A percentile compares a stretch with the other conserved stretches of the same genome.
Evolutionary conservation across 345 rosid species (phyloP).

Genomic region (Pistacia atlantica): DNA sequence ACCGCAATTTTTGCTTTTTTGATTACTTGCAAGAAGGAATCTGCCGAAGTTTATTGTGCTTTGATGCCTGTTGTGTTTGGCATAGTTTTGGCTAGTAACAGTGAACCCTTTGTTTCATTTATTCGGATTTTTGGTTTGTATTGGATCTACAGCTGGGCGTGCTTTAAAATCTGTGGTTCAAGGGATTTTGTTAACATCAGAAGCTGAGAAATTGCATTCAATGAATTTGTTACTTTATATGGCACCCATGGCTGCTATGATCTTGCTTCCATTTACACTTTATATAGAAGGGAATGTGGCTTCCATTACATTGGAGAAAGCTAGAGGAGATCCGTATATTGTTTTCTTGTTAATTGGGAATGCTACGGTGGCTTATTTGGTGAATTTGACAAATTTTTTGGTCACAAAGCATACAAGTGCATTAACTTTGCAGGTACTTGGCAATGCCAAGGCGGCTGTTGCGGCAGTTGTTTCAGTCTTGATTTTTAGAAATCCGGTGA

Average conservation of each 20-base stretch:
- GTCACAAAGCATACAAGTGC: conserved; percentile 99
- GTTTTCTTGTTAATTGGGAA: conserved; percentile 79
- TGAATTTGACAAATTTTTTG: conserved; percentile 90
- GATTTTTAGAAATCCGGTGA: conserved; percentile 94
- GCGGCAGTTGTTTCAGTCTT: conserved; percentile 94
- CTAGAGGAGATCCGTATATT: conserved; percentile 61
- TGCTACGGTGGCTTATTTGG: conserved; percentile 96
- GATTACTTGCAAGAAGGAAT: conserved; percentile 86
- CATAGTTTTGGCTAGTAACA: conserved; percentile 87
- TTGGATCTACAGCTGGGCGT: conserved; percentile 93
- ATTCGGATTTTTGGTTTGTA: conserved; percentile 89
- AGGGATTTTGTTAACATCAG: conserved; percentile 80
- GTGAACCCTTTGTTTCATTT: conserved; percentile 88
- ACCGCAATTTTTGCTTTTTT: conserved; percentile 92
- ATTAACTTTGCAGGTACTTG: conserved; percentile 92
- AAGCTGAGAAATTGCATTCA: conserved; percentile 91
- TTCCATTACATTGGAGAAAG: conserved; percentile 71
- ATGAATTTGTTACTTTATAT: conserved; percentile 90
- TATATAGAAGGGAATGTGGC: conserved; percentile 94
- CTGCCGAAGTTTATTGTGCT: conserved; percentile 83
- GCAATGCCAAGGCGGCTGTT: conserved; percentile 97
- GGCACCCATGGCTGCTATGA: conserved; percentile 98
- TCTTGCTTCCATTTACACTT: conserved; percentile 86
- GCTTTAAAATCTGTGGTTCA: conserved; percentile 95
- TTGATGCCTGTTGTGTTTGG: conserved; percentile 91